phyloP scores from a whole-genome alignment of 768 basidiomycete species.

The Russula emetica region DNA sequence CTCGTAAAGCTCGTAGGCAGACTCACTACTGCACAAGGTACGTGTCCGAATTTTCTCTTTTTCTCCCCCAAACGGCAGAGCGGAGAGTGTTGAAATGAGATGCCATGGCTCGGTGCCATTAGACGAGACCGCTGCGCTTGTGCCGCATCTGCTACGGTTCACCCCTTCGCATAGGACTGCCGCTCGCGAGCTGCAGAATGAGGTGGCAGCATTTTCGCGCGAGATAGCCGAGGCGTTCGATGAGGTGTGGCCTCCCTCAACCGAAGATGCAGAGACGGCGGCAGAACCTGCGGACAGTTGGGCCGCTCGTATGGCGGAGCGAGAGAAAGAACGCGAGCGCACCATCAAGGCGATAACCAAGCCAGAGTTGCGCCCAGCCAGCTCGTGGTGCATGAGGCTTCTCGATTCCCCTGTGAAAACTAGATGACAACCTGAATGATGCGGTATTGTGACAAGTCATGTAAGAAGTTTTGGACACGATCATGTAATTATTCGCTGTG shows the following conservation, averaged over 20 bases:
- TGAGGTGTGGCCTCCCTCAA: slow-evolving; percentile 57
- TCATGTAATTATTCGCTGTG: neutral
- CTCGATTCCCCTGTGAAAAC: slow-evolving; percentile 1
- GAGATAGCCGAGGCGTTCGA: slow-evolving; percentile 56
- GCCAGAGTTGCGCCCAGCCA: slow-evolving; percentile 21
- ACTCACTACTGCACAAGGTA: slow-evolving; percentile 62
- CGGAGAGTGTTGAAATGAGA: neutral
- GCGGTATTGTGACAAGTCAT: neutral
- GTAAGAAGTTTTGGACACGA: neutral
- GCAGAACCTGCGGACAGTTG: slow-evolving; percentile 20
- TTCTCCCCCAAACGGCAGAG: neutral
- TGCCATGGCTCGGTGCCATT: slow-evolving; percentile 15
- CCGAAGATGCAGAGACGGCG: slow-evolving; percentile 36
- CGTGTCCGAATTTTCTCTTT: slow-evolving; percentile 19
- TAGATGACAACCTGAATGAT: neutral
- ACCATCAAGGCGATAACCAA: slow-evolving; percentile 20
- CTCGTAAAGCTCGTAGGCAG: slow-evolving; percentile 68
- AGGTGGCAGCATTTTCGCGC: slow-evolving; percentile 51
- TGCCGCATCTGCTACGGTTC: slow-evolving; percentile 75
- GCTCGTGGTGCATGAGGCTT: slow-evolving; percentile 21
- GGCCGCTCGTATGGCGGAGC: slow-evolving; percentile 27
- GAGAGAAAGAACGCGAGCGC: slow-evolving; percentile 24
- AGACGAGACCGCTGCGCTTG: slow-evolving; percentile 65
- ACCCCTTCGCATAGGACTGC: slow-evolving; percentile 64
- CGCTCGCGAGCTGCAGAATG: slow-evolving; percentile 58